Base-by-base conservation (phyloP, 2,329 filamentous ascomycete genomes). In the Thielaviopsis punctulata region DNA sequence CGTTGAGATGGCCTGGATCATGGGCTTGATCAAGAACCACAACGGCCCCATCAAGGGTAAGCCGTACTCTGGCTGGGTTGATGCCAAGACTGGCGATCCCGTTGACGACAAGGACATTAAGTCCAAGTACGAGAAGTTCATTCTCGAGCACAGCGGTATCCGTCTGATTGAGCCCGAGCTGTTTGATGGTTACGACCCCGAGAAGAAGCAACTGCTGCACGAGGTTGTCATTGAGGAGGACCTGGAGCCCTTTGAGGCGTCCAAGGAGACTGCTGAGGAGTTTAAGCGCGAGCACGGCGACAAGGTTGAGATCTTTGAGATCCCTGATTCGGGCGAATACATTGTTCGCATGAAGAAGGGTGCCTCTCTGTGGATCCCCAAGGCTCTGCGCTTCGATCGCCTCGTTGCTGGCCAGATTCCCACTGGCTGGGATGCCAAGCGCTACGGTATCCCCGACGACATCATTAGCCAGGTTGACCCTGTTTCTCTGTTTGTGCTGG, bases 1-100 rank as follows among this genome's bases (percentile, higher is more conserved):
- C 62, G 84, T 98, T 56, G 92, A 98, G 69, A 98, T 98, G 92
- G 89, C 92, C 27, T 98, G 92, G 92, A 87, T 98, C 67, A 98
- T 96, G 90, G 92, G 92, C 63, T 80, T 96, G 55, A 96, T 98
- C 73, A 95, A 90, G 76, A 94, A 98, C 68, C 86, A 95, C 73
- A 96, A 96, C 60, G 92, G 92, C 18, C 82, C 83, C 27, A 79
- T 98, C 65, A 98, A 98, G 73, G 92, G 92, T 65, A 84, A 94
- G 71, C 84, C 84, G 58, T 96, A 98, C 71, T 87, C 90, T 59
- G 92, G 92, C 60, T 98, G 86, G 88, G 86, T 98, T 55, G 92
- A 98, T 63, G 76, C 80, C 64, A 96, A 96, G 77, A 82, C 86
- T 51, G 86, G 86, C 44, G 90, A 96, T 55, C 92, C 92, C 7